Evolutionary conservation across 805 yeast genomes (phyloP), one percentile per base, ranked within the genome.

Genomic region (Hanseniaspora valbyensis): DNA sequence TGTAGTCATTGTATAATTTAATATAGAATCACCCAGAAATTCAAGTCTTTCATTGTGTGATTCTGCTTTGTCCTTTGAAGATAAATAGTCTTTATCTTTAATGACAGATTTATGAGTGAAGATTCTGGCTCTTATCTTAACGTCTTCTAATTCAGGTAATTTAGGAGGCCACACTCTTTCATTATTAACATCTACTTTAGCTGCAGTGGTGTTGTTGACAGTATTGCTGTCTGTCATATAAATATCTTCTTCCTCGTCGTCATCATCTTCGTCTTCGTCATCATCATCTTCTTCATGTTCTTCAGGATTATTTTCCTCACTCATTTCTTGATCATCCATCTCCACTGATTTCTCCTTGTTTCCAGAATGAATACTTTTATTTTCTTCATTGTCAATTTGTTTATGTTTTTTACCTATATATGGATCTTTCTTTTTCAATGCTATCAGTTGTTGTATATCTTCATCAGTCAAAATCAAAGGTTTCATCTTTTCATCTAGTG

Each of bases 41-140:
- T 90, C 97, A 21, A 88, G 69, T 44, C 96, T 72, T 69, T 89
- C 96, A 62, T 90, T 85, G 58, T 86, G 89, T 2, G 80, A 68
- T 46, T 72, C 68, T 24, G 82, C 68, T 49, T 75, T 68, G 55
- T 82, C 90, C 3, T 67, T 63, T 44, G 73, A 76, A n/a, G 76
- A 68, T 43, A 81, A 63, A 55, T 76, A 77, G 4, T 75, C 62
- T 54, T 76, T 75, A 55, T 75, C 76, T 54, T 80, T 77, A 14
- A 81, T 73, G 2, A 76, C 69, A 0, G 96, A 88, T 56, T 80
- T 80, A 63, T 90, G 96, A 25, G 81, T 76, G 60, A 89, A 90
- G 0, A 87, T 95, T 46, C 83, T 73, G 6, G 80, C 77, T 54
- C 73, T 69, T 10, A 88, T 72, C 2, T 69, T 70, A 0, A 75